Base-by-base conservation (phyloP, 2,329 filamentous ascomycete species). In the Pyrenophora seminiperda region DNA sequence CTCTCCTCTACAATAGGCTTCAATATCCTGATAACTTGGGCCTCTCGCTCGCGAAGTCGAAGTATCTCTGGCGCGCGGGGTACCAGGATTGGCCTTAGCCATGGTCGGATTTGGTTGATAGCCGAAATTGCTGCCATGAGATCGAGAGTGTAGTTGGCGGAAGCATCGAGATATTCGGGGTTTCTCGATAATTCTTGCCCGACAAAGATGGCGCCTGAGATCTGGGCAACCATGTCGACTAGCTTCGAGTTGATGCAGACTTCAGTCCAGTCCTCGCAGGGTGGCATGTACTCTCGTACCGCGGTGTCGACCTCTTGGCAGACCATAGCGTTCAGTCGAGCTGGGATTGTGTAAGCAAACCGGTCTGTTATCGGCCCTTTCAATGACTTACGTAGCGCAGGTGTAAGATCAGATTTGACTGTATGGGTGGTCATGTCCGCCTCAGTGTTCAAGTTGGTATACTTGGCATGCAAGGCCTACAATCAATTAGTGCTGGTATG, bases 331-430 rank as follows among this genome's bases (percentile, higher is more conserved):
- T 68, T 69, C 24, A 74, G 39, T 3, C 69, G 67, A 20, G 54
- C 68, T 71, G 15, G 7, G 3, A 9, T 7, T 29, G 4, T 19
- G 34, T 67, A 38, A 68, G 56, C 41, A 22, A 27, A 7, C n/a
- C 7, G 14, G 27, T 13, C 19, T 17, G 20, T 22, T 1, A 29
- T 31, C 9, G 9, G 17, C 15, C 7, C 4, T 34, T 10, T 11
- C 15, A 29, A 3, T 11, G 9, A 50, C 63, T n/a, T 57, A 73
- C 70, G 41, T n/a, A 74, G 60, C 22, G 63, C 61, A 14, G 71
- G 69, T 7, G 70, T 74, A 7, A 74, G 56, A 33, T 73, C 67
- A 0, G 63, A 59, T 47, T 63, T 71, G 43, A 73, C 54, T 3
- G 64, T 47, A 41, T 71, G 66, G 0, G 46, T 9, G 1, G 57